phyloP scores from a whole-genome alignment of 164 flowering plant species.

The Chimonanthus praecox region DNA sequence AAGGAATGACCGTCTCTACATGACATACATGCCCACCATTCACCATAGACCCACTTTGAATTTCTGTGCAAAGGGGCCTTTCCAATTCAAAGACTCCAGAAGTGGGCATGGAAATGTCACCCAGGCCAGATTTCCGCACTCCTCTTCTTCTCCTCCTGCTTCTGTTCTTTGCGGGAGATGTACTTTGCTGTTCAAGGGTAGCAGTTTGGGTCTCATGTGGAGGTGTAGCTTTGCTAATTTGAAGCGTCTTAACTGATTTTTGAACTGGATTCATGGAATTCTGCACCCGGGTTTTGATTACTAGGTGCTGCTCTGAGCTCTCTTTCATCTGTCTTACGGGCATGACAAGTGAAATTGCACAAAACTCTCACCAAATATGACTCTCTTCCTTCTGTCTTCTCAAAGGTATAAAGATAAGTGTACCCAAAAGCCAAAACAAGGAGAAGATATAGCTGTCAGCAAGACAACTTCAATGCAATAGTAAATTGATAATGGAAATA shows the following conservation, averaged over 20 bases:
- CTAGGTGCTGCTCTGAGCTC: conserved; percentile 71
- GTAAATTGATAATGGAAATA: conserved; percentile 18
- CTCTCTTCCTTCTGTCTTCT: conserved; percentile 11
- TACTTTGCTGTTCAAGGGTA: conserved; percentile 29
- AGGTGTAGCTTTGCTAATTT: conserved; percentile 68
- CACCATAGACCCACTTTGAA: conserved; percentile 22
- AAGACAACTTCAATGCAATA: conserved; percentile 15
- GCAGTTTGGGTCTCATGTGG: conserved; percentile 36
- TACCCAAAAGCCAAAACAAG: conserved; percentile 26
- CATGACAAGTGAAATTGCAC: conserved; percentile 32
- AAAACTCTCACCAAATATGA: conserved; percentile 17
- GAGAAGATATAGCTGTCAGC: conserved; percentile 34
- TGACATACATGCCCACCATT: conserved; percentile 33
- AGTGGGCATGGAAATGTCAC: conserved; percentile 48
- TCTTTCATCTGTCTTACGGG: conserved; percentile 84
- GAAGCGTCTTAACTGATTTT: conserved; percentile 46
- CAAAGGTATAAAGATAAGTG: conserved; percentile 17
- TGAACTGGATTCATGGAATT: conserved; percentile 43
- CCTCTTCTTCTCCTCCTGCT: conserved; percentile 67
- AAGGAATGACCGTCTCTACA: conserved; percentile 52
- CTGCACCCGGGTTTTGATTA: conserved; percentile 56
- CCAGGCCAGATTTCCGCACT: conserved; percentile 61
- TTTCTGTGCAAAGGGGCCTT: conserved; percentile 17
- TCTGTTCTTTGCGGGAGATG: conserved; percentile 50
- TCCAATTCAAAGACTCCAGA: conserved; percentile 12